Evolutionary conservation across 1,139 yeast genomes (phyloP).

Genomic region (Tardiomyces digboiensis): DNA sequence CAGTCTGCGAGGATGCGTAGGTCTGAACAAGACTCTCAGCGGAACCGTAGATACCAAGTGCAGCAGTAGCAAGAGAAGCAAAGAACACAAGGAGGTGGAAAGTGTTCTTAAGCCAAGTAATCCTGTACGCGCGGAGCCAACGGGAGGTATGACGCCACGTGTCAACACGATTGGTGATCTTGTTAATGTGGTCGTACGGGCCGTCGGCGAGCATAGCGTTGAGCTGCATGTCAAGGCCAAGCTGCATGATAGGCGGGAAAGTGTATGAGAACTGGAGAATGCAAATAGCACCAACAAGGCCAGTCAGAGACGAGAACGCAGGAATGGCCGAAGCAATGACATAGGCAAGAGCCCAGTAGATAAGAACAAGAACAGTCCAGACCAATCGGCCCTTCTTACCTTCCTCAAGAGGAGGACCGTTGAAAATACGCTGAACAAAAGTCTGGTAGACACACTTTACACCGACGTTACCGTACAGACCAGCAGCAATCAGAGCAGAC

Average conservation of each 20-base stretch:
- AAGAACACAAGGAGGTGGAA: conserved; percentile 25
- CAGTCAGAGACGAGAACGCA: conserved; percentile 37
- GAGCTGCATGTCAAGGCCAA: conserved; percentile 28
- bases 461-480: conserved; percentile 37
- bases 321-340: conserved; percentile 46
- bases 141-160: conserved; percentile 26
- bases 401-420: conserved; percentile 28
- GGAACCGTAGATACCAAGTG: conserved; percentile 10
- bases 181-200: conserved; percentile 23
- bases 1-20: background rate
- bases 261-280: conserved; percentile 39
- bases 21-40: background rate
- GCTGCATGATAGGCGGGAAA: conserved; percentile 32
- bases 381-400: conserved; percentile 23
- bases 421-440: conserved; percentile 26
- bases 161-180: conserved; percentile 22
- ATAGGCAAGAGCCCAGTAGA: conserved; percentile 37
- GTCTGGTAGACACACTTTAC: conserved; percentile 34
- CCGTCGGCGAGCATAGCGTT: conserved; percentile 23
- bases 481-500: conserved; percentile 35
- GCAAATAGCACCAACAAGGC: conserved; percentile 43
- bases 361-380: conserved; percentile 29
- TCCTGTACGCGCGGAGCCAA: conserved; percentile 25
- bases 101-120: conserved; percentile 14
- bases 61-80: conserved; percentile 32